Evolutionary conservation across 805 yeast species (phyloP), one percentile per base, ranked within the genome.

Genomic region (Saturnispora saitoi): DNA sequence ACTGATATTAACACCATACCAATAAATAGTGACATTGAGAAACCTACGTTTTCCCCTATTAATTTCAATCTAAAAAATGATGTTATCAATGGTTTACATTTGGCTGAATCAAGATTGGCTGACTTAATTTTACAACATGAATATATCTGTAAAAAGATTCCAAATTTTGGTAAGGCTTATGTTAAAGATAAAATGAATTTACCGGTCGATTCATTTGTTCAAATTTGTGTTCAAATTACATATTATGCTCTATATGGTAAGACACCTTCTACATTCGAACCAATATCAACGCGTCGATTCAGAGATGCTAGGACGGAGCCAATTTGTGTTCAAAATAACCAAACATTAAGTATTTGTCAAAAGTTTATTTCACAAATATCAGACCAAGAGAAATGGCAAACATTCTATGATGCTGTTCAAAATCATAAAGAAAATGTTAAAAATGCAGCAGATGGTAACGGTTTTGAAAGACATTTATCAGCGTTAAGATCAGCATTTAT

Each of bases 381-480:
- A 4, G 61, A 67, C 12, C 43, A 54, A 45, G 67, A 69, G 45
- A 74, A 81, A 58, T 75, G 82, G 81, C 48, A 62, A 32, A 39
- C 66, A 56, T 76, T 83, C 52, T 62, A 70, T 28, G 67, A 71
- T 28, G 73, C 83, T 32, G 76, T 87, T 50, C 61, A 66, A 15
- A 67, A 60, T 26, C 90, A 84, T 59, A 67, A 73, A 1, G 56
- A 60, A 8, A 72, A 70, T 51, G 71, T 81, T 47, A 70, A 60
- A 15, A 67, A 63, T 30, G 81, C 87, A 0, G 72, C 80, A 66
- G 61, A 64, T 22, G 91, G 91, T 1, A 59, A 67, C 43, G 89
- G 91, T 1, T 85, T 81, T 59, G 90, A 83, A 59, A 73, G 87
- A 53, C 91, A 85, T 64, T 69, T 82, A 54, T 76, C 77, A 54